Percentiles rank a stretch among this genome's conserved stretches.
These are phyloP conservation scores for Backusella macrospora DNA, from an alignment of 192 early-diverging fungal genomes.

Conservation along the genomic window DNA sequence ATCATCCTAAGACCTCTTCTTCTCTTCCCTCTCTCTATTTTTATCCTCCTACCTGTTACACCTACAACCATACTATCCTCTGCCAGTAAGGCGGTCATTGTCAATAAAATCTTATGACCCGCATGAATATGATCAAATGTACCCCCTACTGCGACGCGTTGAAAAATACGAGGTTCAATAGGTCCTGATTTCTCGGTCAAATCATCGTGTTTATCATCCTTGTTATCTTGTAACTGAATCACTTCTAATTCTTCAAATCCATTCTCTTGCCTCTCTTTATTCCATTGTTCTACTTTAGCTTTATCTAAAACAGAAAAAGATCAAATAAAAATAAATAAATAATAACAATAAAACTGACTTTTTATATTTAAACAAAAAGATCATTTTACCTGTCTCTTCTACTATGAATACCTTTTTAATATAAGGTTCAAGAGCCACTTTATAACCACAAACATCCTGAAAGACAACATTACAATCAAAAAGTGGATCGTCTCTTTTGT, in stretches of 20 bases:
- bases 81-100: constrained; percentile 74
- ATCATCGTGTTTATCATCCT: not conserved
- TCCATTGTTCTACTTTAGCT: not conserved
- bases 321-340: not conserved
- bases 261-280: constrained; percentile 12
- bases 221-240: not conserved
- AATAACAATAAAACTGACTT: not conserved
- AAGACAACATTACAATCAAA: constrained; percentile 63
- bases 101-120: constrained; percentile 93
- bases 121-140: constrained; percentile 97
- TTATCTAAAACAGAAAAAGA: not conserved
- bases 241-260: not conserved
- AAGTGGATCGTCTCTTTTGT: constrained; percentile 43
- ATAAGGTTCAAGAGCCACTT: constrained; percentile 41
- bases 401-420: constrained; percentile 4
- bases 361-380: not conserved
- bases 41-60: constrained; percentile 62
- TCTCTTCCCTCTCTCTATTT: not conserved
- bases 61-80: constrained; percentile 68
- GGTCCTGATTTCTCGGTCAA: not conserved
- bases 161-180: constrained; percentile 23
- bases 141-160: constrained; percentile 79
- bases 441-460: constrained; percentile 62
- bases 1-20: too few relatives aligned
- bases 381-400: constrained; percentile 18